Base-by-base conservation (phyloP, 306 rosid species). In the Arachis stenosperma region DNA sequence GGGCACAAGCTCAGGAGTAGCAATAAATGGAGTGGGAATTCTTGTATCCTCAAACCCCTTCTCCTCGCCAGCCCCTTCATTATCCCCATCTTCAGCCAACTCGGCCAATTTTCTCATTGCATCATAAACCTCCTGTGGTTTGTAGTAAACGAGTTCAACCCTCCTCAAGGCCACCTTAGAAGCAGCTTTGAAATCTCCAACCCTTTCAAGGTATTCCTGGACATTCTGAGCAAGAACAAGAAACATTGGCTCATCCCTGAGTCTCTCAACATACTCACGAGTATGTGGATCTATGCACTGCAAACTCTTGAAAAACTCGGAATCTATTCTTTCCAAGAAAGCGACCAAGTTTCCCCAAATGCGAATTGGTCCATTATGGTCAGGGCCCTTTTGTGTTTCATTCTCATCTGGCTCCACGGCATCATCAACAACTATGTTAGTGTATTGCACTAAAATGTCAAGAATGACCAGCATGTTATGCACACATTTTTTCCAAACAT, bases 251-350 rank as follows among this genome's bases (percentile, higher is more conserved):
- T 91, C 98, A 67, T 95, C 99, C 79, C 90, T 80, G 39, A 95
- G 97, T 70, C 99, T 92, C 81, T 92, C 96, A 47, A 95, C 94
- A 82, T 95, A 95, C 67, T 95, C 99, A 15, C 94, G 98, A 8
- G 99, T 91, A 74, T 95, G 98, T 8, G 99, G 99, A 77, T 91
- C 98, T 64, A 90, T 95, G 85, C 98, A 90, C 73, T 95, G 99
- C 90, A 95, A 65, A 85, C 99, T 91, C 84, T 92, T 95, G 69
- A 95, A 95, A 81, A 90, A 90, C 79, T 95, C 98, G 3, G 89
- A 36, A 80, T 95, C 96, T 14, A 95, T 76, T 84, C 71, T 87
- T 76, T 95, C 98, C 58, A 95, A 69, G 74, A 92, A 95, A 64
- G 98, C 98, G 51, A 86, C 98, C 74, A 95, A 76, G 74, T 95